A percentile compares a stretch with the other conserved stretches of the same genome.
phyloP scores from a whole-genome alignment of 2,329 filamentous ascomycete genomes.

The Botryotinia narcissicola region DNA sequence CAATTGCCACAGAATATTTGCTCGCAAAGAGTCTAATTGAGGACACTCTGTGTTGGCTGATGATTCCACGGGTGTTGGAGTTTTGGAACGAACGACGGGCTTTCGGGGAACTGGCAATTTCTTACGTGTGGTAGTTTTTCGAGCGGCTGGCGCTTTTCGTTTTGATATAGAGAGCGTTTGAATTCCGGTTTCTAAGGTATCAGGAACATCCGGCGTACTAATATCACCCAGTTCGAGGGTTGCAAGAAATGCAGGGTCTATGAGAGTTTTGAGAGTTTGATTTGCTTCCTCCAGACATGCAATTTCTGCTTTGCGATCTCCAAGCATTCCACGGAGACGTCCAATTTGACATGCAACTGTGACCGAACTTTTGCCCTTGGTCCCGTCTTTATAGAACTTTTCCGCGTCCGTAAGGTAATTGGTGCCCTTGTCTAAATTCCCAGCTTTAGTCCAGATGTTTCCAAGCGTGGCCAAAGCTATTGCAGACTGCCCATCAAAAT shows the following conservation, averaged over 20 bases:
- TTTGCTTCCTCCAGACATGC: slow-evolving; percentile 49
- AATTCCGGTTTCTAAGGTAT: slow-evolving; percentile 30
- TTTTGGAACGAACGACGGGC: slow-evolving; percentile 32
- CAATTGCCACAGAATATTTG: slow-evolving; percentile 50
- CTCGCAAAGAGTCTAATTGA: slow-evolving; percentile 44
- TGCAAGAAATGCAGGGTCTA: slow-evolving; percentile 40
- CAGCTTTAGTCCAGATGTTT: slow-evolving; percentile 55
- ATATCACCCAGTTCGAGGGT: slow-evolving; percentile 22
- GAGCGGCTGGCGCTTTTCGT: slow-evolving; percentile 33
- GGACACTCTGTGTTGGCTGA: slow-evolving; percentile 38
- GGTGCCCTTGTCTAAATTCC: slow-evolving; percentile 56
- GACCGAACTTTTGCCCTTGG: slow-evolving; percentile 46
- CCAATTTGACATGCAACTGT: slow-evolving; percentile 55
- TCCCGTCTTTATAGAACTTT: slow-evolving; percentile 48
- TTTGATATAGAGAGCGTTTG: slow-evolving; percentile 36
- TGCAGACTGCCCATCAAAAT: slow-evolving; percentile 45
- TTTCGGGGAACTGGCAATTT: slow-evolving; percentile 38
- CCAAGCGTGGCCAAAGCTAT: slow-evolving; percentile 56
- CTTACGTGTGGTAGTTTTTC: slow-evolving; percentile 27
- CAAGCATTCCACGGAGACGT: slow-evolving; percentile 50
- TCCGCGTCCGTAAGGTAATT: slow-evolving; percentile 55
- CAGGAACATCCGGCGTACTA: slow-evolving; percentile 25
- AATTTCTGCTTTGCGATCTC: slow-evolving; percentile 48
- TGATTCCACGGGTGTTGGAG: slow-evolving; percentile 23
- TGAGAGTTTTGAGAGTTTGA: slow-evolving; percentile 44